phyloP scores from a whole-genome alignment of 768 basidiomycete genomes.

The Suillus bovinus region DNA sequence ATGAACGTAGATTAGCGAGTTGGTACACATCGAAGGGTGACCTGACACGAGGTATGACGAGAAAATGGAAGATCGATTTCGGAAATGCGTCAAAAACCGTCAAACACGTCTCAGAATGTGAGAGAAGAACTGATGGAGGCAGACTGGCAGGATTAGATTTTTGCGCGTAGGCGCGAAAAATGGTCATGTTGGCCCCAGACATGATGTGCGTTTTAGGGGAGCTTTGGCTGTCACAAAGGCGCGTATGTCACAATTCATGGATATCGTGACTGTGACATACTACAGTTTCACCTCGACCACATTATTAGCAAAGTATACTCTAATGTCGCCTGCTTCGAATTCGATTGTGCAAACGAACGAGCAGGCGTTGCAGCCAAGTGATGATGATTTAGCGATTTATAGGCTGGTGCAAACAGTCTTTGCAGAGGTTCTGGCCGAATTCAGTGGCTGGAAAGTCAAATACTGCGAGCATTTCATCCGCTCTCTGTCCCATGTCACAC shows the following conservation, averaged over 20 bases:
- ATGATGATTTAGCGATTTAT: background rate
- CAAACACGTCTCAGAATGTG: conserved; percentile 51
- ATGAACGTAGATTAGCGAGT: conserved; percentile 53
- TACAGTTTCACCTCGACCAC: background rate
- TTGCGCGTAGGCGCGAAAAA: conserved; percentile 63
- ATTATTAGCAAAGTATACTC: background rate
- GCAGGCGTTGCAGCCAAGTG: background rate
- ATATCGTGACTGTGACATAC: background rate
- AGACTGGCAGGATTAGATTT: conserved; percentile 47
- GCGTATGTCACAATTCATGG: background rate
- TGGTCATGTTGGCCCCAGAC: conserved; percentile 42
- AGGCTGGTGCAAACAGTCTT: background rate
- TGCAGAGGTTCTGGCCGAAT: background rate
- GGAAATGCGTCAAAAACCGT: conserved; percentile 77
- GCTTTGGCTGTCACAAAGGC: background rate
- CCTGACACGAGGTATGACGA: conserved; percentile 69
- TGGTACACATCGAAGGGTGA: conserved; percentile 35
- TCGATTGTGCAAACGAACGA: background rate
- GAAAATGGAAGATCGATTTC: conserved; percentile 86
- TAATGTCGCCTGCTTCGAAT: background rate
- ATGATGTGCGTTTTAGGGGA: conserved; percentile 1
- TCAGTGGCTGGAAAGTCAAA: conserved; percentile 5
- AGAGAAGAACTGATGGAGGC: conserved; percentile 62
- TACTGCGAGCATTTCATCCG: conserved; percentile 3
- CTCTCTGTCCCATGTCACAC: background rate